phyloP scores from a whole-genome alignment of 2,329 filamentous ascomycete species.

The Fusarium graminum region DNA sequence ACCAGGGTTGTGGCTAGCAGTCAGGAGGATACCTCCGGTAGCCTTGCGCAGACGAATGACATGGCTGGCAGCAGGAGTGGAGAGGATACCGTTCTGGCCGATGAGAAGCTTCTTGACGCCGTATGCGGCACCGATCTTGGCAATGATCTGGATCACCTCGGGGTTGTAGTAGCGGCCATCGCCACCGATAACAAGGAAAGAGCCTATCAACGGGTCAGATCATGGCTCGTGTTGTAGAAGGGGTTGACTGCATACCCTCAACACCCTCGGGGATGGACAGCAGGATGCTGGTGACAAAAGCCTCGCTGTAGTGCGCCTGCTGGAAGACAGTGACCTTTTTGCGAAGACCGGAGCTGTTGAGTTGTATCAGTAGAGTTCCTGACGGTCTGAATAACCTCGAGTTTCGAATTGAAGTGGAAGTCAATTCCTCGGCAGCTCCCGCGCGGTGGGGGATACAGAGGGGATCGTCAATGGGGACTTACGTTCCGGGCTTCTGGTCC shows the following conservation, averaged over 20 bases:
- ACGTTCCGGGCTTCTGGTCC: conserved; percentile 99
- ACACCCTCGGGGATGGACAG: conserved; percentile 96
- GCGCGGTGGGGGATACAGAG: conserved; percentile 23
- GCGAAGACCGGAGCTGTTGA: conserved; percentile 87
- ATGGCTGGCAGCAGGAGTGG: conserved; percentile 95
- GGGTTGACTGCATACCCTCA: conserved; percentile 68
- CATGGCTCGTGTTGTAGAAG: conserved; percentile 18
- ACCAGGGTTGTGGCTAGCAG: conserved; percentile 97
- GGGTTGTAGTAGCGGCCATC: conserved; percentile 98
- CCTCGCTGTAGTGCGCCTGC: conserved; percentile 93
- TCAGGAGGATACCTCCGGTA: conserved; percentile 95
- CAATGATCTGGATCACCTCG: conserved; percentile 95
- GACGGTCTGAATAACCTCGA: background rate
- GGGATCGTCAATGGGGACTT: conserved; percentile 62
- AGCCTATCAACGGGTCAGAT: conserved; percentile 57
- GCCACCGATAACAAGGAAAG: conserved; percentile 95
- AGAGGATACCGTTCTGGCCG: conserved; percentile 95
- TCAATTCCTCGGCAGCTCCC: conserved; percentile 12
- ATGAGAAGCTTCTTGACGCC: conserved; percentile 99
- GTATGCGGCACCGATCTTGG: conserved; percentile 96
- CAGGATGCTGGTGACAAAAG: conserved; percentile 93
- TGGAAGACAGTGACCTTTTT: conserved; percentile 99
- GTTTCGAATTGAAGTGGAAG: background rate
- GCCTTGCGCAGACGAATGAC: conserved; percentile 94
- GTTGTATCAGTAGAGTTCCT: conserved; percentile 26